Evolutionary conservation across 257 asterid genomes (phyloP).

Genomic region (Prunella vulgaris): DNA sequence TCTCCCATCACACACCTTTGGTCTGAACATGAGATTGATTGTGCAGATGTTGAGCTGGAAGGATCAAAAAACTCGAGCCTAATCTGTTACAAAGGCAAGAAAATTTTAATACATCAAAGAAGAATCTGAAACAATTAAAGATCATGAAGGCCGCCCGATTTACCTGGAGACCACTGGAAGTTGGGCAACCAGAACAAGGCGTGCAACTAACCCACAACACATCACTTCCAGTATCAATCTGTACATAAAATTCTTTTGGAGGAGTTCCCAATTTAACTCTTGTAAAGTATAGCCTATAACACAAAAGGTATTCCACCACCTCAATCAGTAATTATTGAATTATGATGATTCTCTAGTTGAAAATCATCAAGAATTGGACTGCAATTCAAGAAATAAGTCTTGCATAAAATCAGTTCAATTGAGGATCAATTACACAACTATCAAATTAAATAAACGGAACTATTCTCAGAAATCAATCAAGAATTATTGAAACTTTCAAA

Average conservation of each 20-base stretch:
- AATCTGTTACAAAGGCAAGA: constrained; percentile 40
- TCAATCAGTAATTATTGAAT: neutral
- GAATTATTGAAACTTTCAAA: neutral
- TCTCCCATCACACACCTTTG: constrained; percentile 65
- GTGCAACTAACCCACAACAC: constrained; percentile 90
- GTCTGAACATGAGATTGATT: constrained; percentile 73
- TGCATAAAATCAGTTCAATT: neutral
- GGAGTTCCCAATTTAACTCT: constrained; percentile 84
- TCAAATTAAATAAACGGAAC: neutral
- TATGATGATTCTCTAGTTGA: neutral
- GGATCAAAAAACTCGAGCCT: constrained; percentile 85
- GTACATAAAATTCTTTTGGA: constrained; percentile 86
- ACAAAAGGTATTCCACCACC: neutral
- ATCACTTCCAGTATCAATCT: constrained; percentile 98
- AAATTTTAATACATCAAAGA: neutral
- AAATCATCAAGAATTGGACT: constrained; percentile 16
- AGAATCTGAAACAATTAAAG: neutral
- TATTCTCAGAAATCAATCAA: neutral
- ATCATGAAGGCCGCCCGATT: neutral
- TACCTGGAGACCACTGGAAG: constrained; percentile 91
- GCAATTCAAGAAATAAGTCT: neutral
- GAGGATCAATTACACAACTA: neutral
- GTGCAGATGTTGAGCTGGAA: constrained; percentile 59
- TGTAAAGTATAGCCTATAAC: constrained; percentile 78
- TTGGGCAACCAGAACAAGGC: constrained; percentile 92